Conservation (phyloP, 768 basidiomycete species). For the Suillus subalutaceus region DNA sequence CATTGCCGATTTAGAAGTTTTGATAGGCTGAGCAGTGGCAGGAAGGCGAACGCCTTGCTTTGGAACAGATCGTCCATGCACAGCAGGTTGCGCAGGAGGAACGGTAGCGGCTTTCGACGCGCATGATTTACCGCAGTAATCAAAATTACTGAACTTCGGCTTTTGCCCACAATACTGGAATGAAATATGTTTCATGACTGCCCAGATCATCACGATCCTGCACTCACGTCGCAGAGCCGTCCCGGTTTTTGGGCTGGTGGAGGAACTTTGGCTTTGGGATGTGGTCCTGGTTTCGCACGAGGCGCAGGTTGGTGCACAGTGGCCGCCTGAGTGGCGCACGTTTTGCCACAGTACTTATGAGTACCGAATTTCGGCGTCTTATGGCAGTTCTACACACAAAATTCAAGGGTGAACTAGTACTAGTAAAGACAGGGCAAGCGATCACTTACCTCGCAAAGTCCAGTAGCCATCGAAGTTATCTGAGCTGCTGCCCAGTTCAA, state of each 20-base stretch:
- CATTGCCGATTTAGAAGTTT: slow-evolving; percentile 16
- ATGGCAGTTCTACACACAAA: slow-evolving; percentile 51
- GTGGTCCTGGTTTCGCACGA: slow-evolving; percentile 16
- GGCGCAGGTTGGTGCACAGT: slow-evolving; percentile 14
- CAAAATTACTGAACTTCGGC: slow-evolving; percentile 60
- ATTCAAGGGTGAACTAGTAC: slow-evolving; percentile 2
- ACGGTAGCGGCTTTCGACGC: slow-evolving; percentile 47
- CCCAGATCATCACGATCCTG: slow-evolving; percentile 26
- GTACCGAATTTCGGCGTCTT: slow-evolving; percentile 54
- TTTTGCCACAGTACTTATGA: slow-evolving; percentile 61
- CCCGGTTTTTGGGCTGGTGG: slow-evolving; percentile 20
- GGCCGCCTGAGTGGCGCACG: slow-evolving; percentile 49
- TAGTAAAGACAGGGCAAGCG: not conserved
- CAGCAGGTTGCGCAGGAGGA: slow-evolving; percentile 20
- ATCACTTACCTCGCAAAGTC: slow-evolving; percentile 33
- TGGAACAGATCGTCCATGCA: slow-evolving; percentile 16
- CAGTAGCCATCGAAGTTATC: slow-evolving; percentile 27
- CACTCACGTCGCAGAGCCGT: slow-evolving; percentile 33
- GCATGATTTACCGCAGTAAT: slow-evolving; percentile 69
- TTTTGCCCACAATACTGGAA: slow-evolving; percentile 54
- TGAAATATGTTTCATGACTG: slow-evolving; percentile 20
- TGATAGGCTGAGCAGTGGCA: slow-evolving; percentile 15
- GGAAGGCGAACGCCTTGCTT: slow-evolving; percentile 21
- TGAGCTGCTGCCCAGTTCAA: slow-evolving; percentile 7
- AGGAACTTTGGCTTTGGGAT: slow-evolving; percentile 17